phyloP scores from a whole-genome alignment of 1,284 basidiomycete species.

The Golubevia sp. region DNA sequence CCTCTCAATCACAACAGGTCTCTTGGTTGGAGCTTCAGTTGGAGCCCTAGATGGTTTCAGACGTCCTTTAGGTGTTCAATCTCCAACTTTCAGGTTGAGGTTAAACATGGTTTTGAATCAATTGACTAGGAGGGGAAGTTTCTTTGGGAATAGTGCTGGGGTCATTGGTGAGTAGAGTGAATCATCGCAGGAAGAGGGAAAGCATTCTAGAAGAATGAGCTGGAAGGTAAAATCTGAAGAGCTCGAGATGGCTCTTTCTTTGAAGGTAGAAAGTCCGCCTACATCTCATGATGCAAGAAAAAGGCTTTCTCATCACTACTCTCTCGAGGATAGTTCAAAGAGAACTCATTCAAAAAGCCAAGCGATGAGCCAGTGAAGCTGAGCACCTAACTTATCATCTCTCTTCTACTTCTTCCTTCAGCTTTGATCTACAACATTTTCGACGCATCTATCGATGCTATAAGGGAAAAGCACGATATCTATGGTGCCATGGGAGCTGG shows the following conservation, averaged over 20 bases:
- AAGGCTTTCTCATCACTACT: too few species aligned
- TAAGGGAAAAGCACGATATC: slow-evolving; percentile 89
- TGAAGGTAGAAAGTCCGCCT: too few species aligned
- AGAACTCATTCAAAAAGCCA: too few species aligned
- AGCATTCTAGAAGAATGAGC: too few species aligned
- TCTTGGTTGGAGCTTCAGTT: neutral
- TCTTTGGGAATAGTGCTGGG: slow-evolving; percentile 97
- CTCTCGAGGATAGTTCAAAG: too few species aligned
- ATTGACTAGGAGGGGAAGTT: slow-evolving; percentile 92
- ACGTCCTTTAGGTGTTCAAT: neutral
- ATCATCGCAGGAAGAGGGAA: too few species aligned
- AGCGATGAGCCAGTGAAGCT: too few species aligned
- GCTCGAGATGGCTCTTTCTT: too few species aligned
- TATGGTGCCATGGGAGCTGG: slow-evolving; percentile 90
- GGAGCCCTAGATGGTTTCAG: neutral
- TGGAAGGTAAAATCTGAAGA: too few species aligned
- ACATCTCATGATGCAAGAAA: too few species aligned
- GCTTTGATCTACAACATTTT: slow-evolving; percentile 95
- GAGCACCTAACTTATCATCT: too few species aligned
- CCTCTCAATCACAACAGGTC: neutral
- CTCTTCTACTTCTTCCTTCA: slow-evolving; percentile 60
- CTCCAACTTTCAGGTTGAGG: slow-evolving; percentile 70
- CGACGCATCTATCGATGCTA: slow-evolving; percentile 88
- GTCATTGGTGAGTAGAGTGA: slow-evolving; percentile 84
- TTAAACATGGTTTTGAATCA: slow-evolving; percentile 97